Percentiles rank a stretch among this genome's conserved stretches.
phyloP scores from a whole-genome alignment of 1,139 yeast species.

The Diutina rugosa region DNA sequence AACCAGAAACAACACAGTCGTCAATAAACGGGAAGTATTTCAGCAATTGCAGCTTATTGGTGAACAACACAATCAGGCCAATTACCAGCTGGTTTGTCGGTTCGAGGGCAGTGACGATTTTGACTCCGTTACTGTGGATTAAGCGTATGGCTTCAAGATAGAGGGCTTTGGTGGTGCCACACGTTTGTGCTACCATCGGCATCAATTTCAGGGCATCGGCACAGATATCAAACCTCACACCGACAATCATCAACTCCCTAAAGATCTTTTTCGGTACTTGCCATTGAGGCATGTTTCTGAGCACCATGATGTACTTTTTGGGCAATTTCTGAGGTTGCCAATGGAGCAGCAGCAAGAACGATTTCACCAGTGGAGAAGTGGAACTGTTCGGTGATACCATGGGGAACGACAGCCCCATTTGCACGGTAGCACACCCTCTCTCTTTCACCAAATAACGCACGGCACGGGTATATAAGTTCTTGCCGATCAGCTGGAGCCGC shows the following conservation, averaged over 20 bases:
- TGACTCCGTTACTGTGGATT: conserved; percentile 18
- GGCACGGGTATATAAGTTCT: conserved; percentile 43
- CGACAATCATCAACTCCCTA: conserved; percentile 45
- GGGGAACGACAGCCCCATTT: conserved; percentile 43
- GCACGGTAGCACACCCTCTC: conserved; percentile 25
- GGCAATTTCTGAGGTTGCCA: neutral
- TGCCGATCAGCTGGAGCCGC: conserved; percentile 46
- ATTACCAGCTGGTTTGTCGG: conserved; percentile 41
- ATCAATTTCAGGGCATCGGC: conserved; percentile 25
- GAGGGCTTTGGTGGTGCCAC: conserved; percentile 8
- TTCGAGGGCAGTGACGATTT: conserved; percentile 44
- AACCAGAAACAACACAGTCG: conserved; percentile 10
- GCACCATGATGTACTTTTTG: conserved; percentile 17
- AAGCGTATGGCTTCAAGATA: conserved; percentile 12
- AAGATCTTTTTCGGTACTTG: conserved; percentile 42
- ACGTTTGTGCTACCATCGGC: conserved; percentile 10
- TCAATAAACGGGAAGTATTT: conserved; percentile 41
- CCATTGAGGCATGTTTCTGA: conserved; percentile 31
- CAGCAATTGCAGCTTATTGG: conserved; percentile 32
- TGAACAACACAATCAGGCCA: conserved; percentile 43
- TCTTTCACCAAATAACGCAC: conserved; percentile 37
- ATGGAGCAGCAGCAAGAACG: conserved; percentile 12
- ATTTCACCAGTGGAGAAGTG: conserved; percentile 11
- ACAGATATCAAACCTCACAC: conserved; percentile 46
- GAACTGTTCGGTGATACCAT: conserved; percentile 18